A percentile compares a stretch with the other conserved stretches of the same genome.
Evolutionary conservation across 495 filamentous ascomycete species (phyloP).

Genomic region (Cryomyces minteri): DNA sequence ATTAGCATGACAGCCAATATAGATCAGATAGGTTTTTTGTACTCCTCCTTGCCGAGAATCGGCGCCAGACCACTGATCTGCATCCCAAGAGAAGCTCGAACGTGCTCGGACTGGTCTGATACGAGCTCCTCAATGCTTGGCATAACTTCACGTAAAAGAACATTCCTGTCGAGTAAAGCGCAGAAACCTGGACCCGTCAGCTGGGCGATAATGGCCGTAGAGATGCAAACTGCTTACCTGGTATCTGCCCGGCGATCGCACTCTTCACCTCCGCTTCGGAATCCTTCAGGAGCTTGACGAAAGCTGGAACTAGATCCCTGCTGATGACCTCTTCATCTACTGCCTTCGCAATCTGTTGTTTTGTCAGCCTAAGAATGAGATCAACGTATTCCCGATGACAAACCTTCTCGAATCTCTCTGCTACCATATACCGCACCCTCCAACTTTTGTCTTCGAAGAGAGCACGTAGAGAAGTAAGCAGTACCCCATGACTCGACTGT

Average conservation of each 20-base stretch:
- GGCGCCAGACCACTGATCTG: conserved; percentile 95
- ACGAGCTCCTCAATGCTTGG: conserved; percentile 88
- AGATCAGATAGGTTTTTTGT: conserved; percentile 16
- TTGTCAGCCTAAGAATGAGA: not conserved
- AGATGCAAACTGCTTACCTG: conserved; percentile 33
- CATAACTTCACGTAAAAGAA: conserved; percentile 93
- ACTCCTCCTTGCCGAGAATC: conserved; percentile 97
- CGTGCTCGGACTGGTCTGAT: conserved; percentile 89
- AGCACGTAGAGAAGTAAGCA: conserved; percentile 75
- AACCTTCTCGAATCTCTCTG: conserved; percentile 96
- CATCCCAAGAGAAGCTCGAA: conserved; percentile 84
- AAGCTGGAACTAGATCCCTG: conserved; percentile 86
- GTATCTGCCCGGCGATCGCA: conserved; percentile 92
- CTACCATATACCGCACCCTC: conserved; percentile 98
- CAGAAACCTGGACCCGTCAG: conserved; percentile 56
- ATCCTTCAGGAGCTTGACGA: conserved; percentile 94
- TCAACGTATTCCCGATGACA: not conserved
- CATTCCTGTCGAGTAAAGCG: conserved; percentile 63
- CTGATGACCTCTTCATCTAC: conserved; percentile 93
- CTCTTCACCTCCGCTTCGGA: conserved; percentile 94
- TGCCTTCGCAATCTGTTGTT: conserved; percentile 73
- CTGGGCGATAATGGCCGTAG: conserved; percentile 4
- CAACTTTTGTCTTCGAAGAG: conserved; percentile 98
- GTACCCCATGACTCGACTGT: conserved; percentile 83
- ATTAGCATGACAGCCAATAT: conserved; percentile 4